Conservation (phyloP, 2,329 filamentous ascomycete genomes). For the Apiospora phragmitis region DNA sequence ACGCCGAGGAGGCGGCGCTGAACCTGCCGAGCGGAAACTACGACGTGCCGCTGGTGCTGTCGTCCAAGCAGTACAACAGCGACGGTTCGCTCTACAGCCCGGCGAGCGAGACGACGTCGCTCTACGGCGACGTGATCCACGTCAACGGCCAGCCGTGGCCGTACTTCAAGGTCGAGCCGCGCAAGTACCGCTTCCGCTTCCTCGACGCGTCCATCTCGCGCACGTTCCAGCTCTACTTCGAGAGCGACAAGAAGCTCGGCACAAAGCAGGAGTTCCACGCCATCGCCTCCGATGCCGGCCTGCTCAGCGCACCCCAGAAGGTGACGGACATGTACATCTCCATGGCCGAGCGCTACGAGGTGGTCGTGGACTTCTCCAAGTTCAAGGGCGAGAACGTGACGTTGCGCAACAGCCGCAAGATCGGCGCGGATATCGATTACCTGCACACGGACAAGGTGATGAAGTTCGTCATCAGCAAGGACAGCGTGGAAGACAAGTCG, state of each 20-base stretch:
- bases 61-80: slow-evolving; percentile 51
- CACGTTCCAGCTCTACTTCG: slow-evolving; percentile 49
- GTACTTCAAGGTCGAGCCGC: slow-evolving; percentile 55
- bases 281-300: slow-evolving; percentile 55
- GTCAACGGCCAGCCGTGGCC: slow-evolving; percentile 63
- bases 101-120: slow-evolving; percentile 42
- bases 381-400: slow-evolving; percentile 50
- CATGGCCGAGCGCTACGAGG: slow-evolving; percentile 59
- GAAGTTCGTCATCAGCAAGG: slow-evolving; percentile 48
- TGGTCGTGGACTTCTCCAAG: slow-evolving; percentile 55
- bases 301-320: slow-evolving; percentile 45
- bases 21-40: slow-evolving; percentile 51
- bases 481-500: slow-evolving; percentile 36
- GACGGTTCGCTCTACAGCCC: slow-evolving; percentile 51
- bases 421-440: slow-evolving; percentile 50
- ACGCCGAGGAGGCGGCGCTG: slow-evolving; percentile 47
- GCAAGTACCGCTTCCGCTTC: slow-evolving; percentile 61
- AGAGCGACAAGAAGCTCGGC: slow-evolving; percentile 30
- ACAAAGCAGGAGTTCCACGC: slow-evolving; percentile 47
- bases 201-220: slow-evolving; percentile 49
- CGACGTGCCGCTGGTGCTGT: slow-evolving; percentile 52
- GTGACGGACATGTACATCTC: slow-evolving; percentile 44
- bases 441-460: slow-evolving; percentile 52
- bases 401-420: slow-evolving; percentile 34
- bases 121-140: slow-evolving; percentile 59